Conservation (phyloP, 306 rosid species). For the Dalbergia oliveri region DNA sequence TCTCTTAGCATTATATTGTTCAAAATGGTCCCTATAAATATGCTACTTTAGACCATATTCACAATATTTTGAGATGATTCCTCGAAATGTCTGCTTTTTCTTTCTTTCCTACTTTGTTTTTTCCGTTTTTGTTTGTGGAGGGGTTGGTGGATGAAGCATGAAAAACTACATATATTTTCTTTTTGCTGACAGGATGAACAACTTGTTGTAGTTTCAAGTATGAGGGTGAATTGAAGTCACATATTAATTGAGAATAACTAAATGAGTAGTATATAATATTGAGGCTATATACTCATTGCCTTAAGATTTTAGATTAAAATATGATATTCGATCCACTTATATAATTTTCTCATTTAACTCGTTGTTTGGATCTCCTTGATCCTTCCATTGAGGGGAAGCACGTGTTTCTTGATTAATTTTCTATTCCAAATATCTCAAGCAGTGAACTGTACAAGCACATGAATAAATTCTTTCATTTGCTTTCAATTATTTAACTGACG, state of each 20-base stretch:
- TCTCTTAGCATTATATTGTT: constrained; percentile 34
- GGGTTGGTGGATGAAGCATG: constrained; percentile 1
- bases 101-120: constrained; percentile 14
- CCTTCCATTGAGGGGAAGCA: no score
- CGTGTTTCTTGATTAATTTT: background rate
- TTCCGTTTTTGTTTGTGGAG: background rate
- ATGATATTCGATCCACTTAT: no score
- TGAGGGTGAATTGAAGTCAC: no score
- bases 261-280: no score
- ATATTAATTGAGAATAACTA: no score
- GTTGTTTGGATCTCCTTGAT: no score
- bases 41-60: constrained; percentile 43
- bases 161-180: background rate
- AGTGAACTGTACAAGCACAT: background rate
- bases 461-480: background rate
- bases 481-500: constrained; percentile 15
- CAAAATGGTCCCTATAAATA: constrained; percentile 37
- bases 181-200: background rate
- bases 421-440: constrained; percentile 1
- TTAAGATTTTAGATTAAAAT: no score
- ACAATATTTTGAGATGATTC: constrained; percentile 38
- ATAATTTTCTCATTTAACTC: no score
- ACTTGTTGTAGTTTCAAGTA: background rate
- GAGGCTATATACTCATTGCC: no score
- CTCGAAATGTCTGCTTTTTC: constrained; percentile 13